Conservation (phyloP, 1,284 basidiomycete species). For the Violaceomyces palustris region DNA sequence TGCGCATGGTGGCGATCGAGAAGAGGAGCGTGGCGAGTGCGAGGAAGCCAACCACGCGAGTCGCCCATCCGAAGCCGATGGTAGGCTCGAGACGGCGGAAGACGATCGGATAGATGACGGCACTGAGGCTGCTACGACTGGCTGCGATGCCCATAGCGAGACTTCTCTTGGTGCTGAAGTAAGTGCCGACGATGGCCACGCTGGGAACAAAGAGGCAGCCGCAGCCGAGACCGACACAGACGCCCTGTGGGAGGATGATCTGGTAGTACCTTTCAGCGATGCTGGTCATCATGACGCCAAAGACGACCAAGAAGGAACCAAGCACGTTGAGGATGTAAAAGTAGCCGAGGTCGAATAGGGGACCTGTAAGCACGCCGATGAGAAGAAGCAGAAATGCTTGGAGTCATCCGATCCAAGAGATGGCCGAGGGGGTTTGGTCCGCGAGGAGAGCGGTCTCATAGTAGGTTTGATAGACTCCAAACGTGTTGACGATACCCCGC, state of each 20-base stretch:
- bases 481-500: conserved; percentile 14
- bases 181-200: conserved; percentile 18
- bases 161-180: conserved; percentile 17
- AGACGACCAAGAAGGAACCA: conserved; percentile 23
- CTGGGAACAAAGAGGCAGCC: conserved; percentile 21
- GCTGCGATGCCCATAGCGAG: conserved; percentile 37
- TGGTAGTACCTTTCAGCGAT: conserved; percentile 37
- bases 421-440: conserved; percentile 17
- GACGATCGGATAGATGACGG: conserved; percentile 41
- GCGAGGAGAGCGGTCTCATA: conserved; percentile 18
- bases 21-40: conserved; percentile 13
- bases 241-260: conserved; percentile 38
- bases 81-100: conserved; percentile 15
- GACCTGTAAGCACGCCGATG: conserved; percentile 21
- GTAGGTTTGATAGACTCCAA: conserved; percentile 32
- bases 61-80: conserved; percentile 35
- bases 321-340: conserved; percentile 16
- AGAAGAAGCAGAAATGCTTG: conserved; percentile 33
- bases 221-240: conserved; percentile 37
- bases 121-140: conserved; percentile 32
- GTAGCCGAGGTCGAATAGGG: conserved; percentile 32
- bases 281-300: conserved; percentile 40
- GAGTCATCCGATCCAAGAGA: conserved; percentile 35
- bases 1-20: conserved; percentile 3
- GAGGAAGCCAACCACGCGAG: conserved; percentile 35